Evolutionary conservation across 257 asterid genomes (phyloP).

Genomic region (Nyctanthes arbortristis): DNA sequence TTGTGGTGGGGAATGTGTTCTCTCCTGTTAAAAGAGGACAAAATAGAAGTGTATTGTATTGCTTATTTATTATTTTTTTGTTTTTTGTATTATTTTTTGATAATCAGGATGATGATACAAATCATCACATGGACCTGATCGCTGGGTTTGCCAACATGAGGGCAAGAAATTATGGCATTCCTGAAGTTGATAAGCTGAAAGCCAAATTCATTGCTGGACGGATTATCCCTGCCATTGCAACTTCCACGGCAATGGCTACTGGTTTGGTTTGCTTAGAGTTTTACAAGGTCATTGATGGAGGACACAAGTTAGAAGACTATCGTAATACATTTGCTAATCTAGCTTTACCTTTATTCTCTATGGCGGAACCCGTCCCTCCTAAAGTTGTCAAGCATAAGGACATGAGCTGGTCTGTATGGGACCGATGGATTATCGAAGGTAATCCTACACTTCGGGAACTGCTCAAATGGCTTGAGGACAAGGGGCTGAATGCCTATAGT

Average conservation of each 20-base stretch:
- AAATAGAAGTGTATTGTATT: background rate
- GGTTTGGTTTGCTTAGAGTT: slow-evolving; percentile 92
- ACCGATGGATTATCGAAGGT: slow-evolving; percentile 67
- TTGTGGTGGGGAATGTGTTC: background rate
- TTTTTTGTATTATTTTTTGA: background rate
- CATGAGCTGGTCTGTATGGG: slow-evolving; percentile 96
- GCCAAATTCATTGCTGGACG: slow-evolving; percentile 94
- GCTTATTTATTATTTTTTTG: no score
- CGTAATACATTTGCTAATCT: slow-evolving; percentile 90
- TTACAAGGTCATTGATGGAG: slow-evolving; percentile 72
- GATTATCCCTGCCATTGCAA: slow-evolving; percentile 91
- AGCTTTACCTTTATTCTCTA: slow-evolving; percentile 84
- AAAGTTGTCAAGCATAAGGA: slow-evolving; percentile 65
- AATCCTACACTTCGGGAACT: slow-evolving; percentile 73
- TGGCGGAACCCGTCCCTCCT: slow-evolving; percentile 85
- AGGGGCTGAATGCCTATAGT: slow-evolving; percentile 81
- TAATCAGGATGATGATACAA: slow-evolving; percentile 86
- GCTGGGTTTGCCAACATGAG: slow-evolving; percentile 97
- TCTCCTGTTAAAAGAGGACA: background rate
- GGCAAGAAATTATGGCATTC: slow-evolving; percentile 87
- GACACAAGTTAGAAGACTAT: slow-evolving; percentile 81
- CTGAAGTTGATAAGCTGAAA: slow-evolving; percentile 84
- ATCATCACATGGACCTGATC: slow-evolving; percentile 87
- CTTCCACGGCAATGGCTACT: slow-evolving; percentile 91
- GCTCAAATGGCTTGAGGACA: slow-evolving; percentile 72